Evolutionary conservation across 2,329 filamentous ascomycete species (phyloP), one percentile per base, ranked within the genome.

Genomic region (Westerdykella ornata): DNA sequence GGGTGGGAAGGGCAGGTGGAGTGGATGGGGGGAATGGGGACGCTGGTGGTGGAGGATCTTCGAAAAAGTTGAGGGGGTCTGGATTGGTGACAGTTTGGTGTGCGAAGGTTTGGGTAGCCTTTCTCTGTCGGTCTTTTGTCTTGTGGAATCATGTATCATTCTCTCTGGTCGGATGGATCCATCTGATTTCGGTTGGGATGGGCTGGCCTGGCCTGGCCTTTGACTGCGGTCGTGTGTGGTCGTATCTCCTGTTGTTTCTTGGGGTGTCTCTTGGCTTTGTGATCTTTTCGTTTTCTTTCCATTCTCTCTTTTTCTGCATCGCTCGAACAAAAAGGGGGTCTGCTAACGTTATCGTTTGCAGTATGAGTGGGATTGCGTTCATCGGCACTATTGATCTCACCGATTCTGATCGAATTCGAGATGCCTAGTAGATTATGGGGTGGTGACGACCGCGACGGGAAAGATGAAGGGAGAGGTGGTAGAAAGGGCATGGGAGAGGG

Each of bases 361-460:
- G 74, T 77, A 76, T 52, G 74, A 78, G 60, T 78, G 75, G 75
- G 72, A 75, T 52, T 77, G 75, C 50, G 70, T 78, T 33, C 72
- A 74, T 47, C 66, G 72, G 20, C 70, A 69, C 47, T 11, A 26
- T 26, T 26, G 22, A 26, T 8, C 7, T 26, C 7, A 26, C 12
- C 22, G 8, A 11, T 2, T 26, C 22, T 26, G 22, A 11, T 26
- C 22, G 4, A 9, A 11, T 11, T 26, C 3, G 7, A 2, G 22
- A 7, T 26, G 22, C n/a, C n/a, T 26, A 9, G 22, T 4, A 26
- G 8, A 9, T 26, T 26, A 11, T 9, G 7, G 22, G 12, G 12
- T 9, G n/a, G 7, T 26, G 7, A 26, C 22, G 3, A 4, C 2
- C 3, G 22, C 22, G 12, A 4, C 12, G 22, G 22, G 22, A 11